phyloP scores from a whole-genome alignment of 768 basidiomycete genomes.

The Tubosaeta sp. region DNA sequence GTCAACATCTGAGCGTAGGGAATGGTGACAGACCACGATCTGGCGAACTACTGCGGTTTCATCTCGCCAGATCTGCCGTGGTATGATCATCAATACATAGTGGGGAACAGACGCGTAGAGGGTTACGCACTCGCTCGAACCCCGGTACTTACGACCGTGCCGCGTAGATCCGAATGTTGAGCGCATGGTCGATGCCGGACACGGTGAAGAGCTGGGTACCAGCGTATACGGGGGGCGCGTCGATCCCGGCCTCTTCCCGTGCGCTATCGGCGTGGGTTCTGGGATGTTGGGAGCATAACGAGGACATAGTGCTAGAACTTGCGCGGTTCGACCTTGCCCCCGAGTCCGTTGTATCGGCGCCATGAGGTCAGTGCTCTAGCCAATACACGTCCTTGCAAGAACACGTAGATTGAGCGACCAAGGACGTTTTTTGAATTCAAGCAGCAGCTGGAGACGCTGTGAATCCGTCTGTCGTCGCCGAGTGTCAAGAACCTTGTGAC shows the following conservation, averaged over 20 bases:
- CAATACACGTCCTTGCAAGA: neutral
- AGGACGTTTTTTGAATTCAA: constrained; percentile 58
- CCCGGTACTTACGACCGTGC: constrained; percentile 58
- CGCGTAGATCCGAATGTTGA: constrained; percentile 69
- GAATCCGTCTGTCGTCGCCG: neutral
- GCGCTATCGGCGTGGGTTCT: too few species aligned
- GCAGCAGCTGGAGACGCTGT: too few species aligned
- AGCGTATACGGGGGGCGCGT: constrained; percentile 50
- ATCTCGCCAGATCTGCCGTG: neutral
- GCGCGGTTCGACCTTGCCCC: constrained; percentile 82
- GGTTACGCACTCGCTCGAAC: constrained; percentile 1
- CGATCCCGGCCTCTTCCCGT: constrained; percentile 83
- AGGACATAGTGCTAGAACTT: constrained; percentile 59
- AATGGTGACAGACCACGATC: constrained; percentile 32
- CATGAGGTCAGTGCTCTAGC: neutral
- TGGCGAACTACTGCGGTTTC: too few species aligned
- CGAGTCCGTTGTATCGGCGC: constrained; percentile 80
- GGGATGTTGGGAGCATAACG: too few species aligned
- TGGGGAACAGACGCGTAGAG: too few species aligned
- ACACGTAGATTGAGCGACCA: neutral
- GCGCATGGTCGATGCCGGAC: constrained; percentile 52
- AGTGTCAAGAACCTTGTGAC: constrained; percentile 33
- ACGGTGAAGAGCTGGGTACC: constrained; percentile 64
- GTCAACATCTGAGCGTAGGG: constrained; percentile 62
- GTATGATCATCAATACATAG: too few species aligned